Percentiles rank a stretch among this genome's conserved stretches.
Evolutionary conservation across 176 grass and related monocot genomes (phyloP).

Genomic region (Aegilops bicornis): DNA sequence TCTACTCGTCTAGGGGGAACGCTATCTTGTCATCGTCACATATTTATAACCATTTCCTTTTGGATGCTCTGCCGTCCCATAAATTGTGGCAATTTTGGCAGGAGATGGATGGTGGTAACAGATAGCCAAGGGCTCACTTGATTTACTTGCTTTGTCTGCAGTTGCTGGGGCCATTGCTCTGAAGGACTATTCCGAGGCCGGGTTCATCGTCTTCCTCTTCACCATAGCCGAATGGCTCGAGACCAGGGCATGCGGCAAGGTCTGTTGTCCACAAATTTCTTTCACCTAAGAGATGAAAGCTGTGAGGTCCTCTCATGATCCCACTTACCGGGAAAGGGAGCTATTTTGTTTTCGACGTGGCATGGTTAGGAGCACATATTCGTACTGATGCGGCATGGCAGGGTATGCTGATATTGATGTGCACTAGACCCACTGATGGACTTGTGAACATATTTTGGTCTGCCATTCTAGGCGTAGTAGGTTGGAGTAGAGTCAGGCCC

Average conservation of each 20-base stretch:
- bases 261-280: constrained; percentile 24
- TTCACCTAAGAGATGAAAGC: neutral
- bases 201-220: constrained; percentile 92
- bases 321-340: constrained; percentile 27
- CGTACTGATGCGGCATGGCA: neutral
- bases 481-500: neutral
- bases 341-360: neutral
- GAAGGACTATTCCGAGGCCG: constrained; percentile 81
- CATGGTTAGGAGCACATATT: constrained; percentile 12
- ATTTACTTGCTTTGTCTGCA: constrained; percentile 36
- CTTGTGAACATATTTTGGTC: constrained; percentile 16
- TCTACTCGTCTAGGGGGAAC: neutral
- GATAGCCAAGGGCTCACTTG: constrained; percentile 15
- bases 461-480: constrained; percentile 13
- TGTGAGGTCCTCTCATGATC: constrained; percentile 5
- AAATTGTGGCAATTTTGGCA: neutral
- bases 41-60: neutral
- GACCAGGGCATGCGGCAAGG: constrained; percentile 81
- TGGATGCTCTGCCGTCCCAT: neutral
- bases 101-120: constrained; percentile 9
- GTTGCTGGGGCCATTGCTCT: constrained; percentile 92
- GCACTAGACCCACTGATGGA: constrained; percentile 29
- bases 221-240: constrained; percentile 93
- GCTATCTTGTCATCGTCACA: constrained; percentile 9
- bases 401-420: constrained; percentile 1